Conservation (phyloP, 345 rosid species). For the Kernera saxatilis region DNA sequence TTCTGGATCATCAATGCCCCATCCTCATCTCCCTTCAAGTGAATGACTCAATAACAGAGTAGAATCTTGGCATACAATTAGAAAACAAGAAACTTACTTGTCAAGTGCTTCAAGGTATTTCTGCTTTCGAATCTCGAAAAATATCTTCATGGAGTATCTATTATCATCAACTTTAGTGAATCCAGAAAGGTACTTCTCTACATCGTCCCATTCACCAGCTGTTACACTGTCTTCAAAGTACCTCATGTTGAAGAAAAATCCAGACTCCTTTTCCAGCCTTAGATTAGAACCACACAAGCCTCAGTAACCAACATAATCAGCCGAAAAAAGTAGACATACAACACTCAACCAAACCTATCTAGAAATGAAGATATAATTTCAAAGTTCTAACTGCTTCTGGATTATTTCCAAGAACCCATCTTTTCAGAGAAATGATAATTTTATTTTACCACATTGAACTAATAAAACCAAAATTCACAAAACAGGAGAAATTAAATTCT, state of each 20-base stretch:
- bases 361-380: not conserved
- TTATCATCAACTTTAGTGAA: slow-evolving; percentile 46
- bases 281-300: not conserved
- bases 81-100: slow-evolving; percentile 25
- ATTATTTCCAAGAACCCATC: not conserved
- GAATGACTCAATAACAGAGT: not conserved
- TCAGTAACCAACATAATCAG: not conserved
- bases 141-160: slow-evolving; percentile 42
- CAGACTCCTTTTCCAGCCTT: slow-evolving; percentile 46
- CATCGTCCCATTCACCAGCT: slow-evolving; percentile 50
- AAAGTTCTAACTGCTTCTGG: not conserved
- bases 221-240: slow-evolving; percentile 42
- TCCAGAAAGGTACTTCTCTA: slow-evolving; percentile 44
- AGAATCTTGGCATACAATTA: not conserved
- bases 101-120: slow-evolving; percentile 47
- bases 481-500: not conserved
- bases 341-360: slow-evolving; percentile 1
- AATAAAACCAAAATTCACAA: not conserved
- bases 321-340: not conserved
- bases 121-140: slow-evolving; percentile 45
- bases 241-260: slow-evolving; percentile 44
- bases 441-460: not conserved
- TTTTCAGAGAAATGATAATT: not conserved
- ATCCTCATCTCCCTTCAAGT: not conserved
- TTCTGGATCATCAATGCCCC: not conserved